Conservation (phyloP, 306 rosid species). For the Dryas alaskensis region DNA sequence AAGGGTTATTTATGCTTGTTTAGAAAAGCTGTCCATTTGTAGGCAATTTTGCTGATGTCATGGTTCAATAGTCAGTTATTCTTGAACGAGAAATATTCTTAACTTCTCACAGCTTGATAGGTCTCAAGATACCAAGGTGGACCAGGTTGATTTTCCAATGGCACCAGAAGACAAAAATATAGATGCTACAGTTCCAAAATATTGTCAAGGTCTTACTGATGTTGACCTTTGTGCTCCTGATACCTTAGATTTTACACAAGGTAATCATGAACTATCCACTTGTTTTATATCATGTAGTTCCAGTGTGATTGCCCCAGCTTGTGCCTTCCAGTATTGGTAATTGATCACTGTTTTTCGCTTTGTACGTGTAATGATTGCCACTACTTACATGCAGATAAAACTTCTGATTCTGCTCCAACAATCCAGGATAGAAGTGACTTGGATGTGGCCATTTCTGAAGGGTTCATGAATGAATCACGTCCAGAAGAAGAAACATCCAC, state of each 20-base stretch:
- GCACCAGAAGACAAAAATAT: conserved; percentile 32
- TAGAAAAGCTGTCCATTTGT: neutral
- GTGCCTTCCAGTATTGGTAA: conserved; percentile 10
- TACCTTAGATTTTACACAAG: conserved; percentile 46
- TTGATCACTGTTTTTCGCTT: conserved; percentile 16
- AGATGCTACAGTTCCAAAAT: conserved; percentile 29
- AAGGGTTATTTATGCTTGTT: neutral
- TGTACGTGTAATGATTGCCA: conserved; percentile 25
- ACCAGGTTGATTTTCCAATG: conserved; percentile 29
- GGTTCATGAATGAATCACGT: conserved; percentile 31
- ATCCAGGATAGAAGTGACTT: conserved; percentile 32
- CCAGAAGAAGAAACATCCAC: conserved; percentile 35
- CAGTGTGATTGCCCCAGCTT: conserved; percentile 11
- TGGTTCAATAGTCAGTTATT: conserved; percentile 26
- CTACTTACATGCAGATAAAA: conserved; percentile 45
- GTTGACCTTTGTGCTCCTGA: conserved; percentile 53
- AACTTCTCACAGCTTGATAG: conserved; percentile 70
- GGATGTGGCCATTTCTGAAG: conserved; percentile 35
- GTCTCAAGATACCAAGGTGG: conserved; percentile 39
- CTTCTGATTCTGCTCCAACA: conserved; percentile 37
- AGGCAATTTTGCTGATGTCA: conserved; percentile 4
- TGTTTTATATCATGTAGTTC: conserved; percentile 6
- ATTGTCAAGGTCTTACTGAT: conserved; percentile 29
- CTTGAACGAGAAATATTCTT: conserved; percentile 37
- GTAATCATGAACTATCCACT: conserved; percentile 29